Evolutionary conservation across 257 asterid species (phyloP).

Genomic region (Thymus mandschuricus): DNA sequence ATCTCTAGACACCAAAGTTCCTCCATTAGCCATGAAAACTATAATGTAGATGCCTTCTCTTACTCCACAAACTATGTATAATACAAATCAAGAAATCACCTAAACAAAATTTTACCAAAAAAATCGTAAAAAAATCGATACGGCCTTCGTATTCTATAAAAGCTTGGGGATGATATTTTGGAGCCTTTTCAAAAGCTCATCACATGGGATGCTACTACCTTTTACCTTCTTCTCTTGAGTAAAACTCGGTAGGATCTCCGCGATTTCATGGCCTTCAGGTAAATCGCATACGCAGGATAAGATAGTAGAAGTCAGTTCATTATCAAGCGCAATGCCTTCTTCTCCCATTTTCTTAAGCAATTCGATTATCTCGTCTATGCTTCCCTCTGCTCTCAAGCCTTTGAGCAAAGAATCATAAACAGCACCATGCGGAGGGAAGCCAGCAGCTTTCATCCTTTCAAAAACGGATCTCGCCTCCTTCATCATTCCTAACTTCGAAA

Average conservation of each 20-base stretch:
- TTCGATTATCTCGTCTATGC: slow-evolving; percentile 45
- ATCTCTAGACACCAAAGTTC: background rate
- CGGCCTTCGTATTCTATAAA: slow-evolving; percentile 15
- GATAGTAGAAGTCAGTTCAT: slow-evolving; percentile 56
- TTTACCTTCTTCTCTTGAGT: slow-evolving; percentile 31
- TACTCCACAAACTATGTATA: background rate
- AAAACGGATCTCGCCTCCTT: slow-evolving; percentile 59
- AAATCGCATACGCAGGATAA: slow-evolving; percentile 52
- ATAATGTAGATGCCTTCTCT: too few species aligned
- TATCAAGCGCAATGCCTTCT: slow-evolving; percentile 58
- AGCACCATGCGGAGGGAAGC: slow-evolving; percentile 43
- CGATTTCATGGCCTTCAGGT: slow-evolving; percentile 50
- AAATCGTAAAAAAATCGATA: slow-evolving; percentile 2
- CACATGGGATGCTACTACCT: slow-evolving; percentile 40
- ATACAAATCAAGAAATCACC: too few species aligned
- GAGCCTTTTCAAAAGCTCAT: slow-evolving; percentile 50
- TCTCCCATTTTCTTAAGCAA: slow-evolving; percentile 64
- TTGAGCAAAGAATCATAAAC: slow-evolving; percentile 71
- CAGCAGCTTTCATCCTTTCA: slow-evolving; percentile 60
- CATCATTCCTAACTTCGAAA: slow-evolving; percentile 60
- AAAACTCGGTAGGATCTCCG: slow-evolving; percentile 56
- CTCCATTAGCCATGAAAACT: too few species aligned
- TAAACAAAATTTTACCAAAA: background rate
- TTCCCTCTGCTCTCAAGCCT: slow-evolving; percentile 56
- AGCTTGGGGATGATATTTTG: slow-evolving; percentile 37